Base-by-base conservation (phyloP, 2,329 filamentous ascomycete species). In the Cryphonectria parasitica region DNA sequence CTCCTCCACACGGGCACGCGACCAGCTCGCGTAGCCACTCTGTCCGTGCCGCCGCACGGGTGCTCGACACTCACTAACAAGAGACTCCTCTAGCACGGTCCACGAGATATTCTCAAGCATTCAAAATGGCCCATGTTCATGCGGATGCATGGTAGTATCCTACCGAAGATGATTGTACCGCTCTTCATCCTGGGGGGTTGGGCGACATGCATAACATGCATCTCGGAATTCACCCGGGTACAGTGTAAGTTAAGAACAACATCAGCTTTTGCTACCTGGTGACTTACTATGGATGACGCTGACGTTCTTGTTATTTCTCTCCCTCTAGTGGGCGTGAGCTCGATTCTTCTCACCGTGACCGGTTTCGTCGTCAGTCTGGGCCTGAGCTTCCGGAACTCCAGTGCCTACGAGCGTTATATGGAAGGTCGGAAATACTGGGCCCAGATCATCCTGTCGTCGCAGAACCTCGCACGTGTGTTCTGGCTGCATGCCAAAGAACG, bases 301-400 rank as follows among this genome's bases (percentile, higher is more conserved):
- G 28, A 69, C 54, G 1, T 58, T n/a, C 13, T 45, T 13, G 15
- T 34, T 34, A n/a, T 25, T 22, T 10, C 36, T 39, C 36, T 28
- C 45, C 19, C 25, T 64, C 10, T 34, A 80, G 78, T 81, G 62
- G 86, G 85, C 62, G 89, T 94, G 73, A 86, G 87, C 77, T 89
- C 85, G n/a, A 85, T 93, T 60, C 84, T 95, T n/a, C 85, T 95
- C 61, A 95, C 92, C 0, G 89, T 95, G n/a, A 88, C 92, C 39
- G 92, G 92, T 90, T 95, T 95, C 81, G 91, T 95, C 71, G 92
- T 95, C 77, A 90, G 91, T 87, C 81, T 95, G 77, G 88, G 91
- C 17, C 84, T 95, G 73, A 93, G 91, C 28, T 94, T 95, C 83
- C 90, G 92, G 68, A 93, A 89, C 73, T 91, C 91, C 0, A 93